Percentiles rank a stretch among this genome's conserved stretches.
Evolutionary conservation across 441 rosid species (phyloP).

Genomic region (Rhodomyrtus psidioides): DNA sequence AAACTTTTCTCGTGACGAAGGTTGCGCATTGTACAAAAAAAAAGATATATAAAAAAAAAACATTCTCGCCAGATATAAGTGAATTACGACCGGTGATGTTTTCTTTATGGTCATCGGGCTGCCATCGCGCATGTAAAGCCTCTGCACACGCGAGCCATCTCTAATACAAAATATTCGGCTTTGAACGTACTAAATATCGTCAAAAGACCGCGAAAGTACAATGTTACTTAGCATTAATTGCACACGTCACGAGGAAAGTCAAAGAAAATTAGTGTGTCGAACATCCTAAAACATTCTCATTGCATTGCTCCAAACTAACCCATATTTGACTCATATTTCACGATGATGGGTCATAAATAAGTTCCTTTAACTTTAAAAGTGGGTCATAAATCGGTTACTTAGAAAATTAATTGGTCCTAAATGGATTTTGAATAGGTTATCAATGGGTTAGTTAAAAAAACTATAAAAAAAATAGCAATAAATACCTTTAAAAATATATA

Average conservation of each 20-base stretch:
- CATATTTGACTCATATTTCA: too few species aligned
- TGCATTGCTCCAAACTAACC: too few species aligned
- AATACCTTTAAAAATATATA: too few species aligned
- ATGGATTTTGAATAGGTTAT: too few species aligned
- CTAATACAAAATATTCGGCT: neutral
- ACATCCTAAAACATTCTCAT: too few species aligned
- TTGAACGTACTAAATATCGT: neutral
- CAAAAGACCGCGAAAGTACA: neutral
- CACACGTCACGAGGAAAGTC: neutral
- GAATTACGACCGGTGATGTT: accelerated
- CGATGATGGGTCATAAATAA: too few species aligned
- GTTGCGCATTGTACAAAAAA: neutral
- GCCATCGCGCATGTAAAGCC: neutral
- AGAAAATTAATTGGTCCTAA: too few species aligned
- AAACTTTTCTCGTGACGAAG: accelerated
- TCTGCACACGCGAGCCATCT: too few species aligned
- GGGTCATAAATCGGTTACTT: too few species aligned
- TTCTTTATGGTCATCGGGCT: neutral
- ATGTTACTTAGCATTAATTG: neutral
- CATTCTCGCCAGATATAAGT: neutral
- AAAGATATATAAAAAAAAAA: neutral
- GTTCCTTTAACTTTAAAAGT: too few species aligned
- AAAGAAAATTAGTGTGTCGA: neutral
- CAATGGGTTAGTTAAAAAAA: too few species aligned
- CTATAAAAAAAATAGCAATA: too few species aligned